Conservation (phyloP, 2,329 filamentous ascomycete species). For the Phyllosticta capitalensis region DNA sequence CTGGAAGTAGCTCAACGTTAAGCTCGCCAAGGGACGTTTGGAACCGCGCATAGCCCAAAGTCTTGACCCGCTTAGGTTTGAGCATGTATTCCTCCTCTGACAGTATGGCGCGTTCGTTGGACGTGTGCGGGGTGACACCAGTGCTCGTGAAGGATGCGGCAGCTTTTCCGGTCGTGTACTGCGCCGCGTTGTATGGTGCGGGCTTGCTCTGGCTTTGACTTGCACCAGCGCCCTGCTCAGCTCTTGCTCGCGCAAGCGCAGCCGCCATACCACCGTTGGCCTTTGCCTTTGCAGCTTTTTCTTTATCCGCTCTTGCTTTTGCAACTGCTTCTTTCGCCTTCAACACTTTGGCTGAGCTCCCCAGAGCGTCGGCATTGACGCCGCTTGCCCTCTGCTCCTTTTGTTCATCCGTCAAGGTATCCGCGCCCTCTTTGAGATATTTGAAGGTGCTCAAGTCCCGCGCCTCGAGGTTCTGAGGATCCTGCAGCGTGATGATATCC, state of each 20-base stretch:
- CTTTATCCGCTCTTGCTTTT: conserved; percentile 67
- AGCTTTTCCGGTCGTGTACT: conserved; percentile 81
- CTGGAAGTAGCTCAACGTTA: conserved; percentile 81
- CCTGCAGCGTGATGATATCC: conserved; percentile 93
- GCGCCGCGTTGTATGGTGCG: conserved; percentile 71
- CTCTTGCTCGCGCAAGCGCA: conserved; percentile 15
- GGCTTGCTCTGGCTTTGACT: conserved; percentile 21
- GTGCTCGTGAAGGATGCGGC: conserved; percentile 95
- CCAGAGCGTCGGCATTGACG: conserved; percentile 73
- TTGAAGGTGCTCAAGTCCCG: conserved; percentile 83
- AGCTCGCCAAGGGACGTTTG: conserved; percentile 77
- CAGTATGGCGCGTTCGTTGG: conserved; percentile 72
- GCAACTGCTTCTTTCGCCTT: conserved; percentile 92
- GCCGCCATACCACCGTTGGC: conserved; percentile 17
- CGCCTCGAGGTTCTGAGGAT: conserved; percentile 79
- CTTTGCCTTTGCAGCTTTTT: conserved; percentile 23
- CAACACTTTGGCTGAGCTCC: conserved; percentile 71
- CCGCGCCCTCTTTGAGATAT: conserved; percentile 71
- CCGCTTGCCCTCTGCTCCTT: conserved; percentile 55
- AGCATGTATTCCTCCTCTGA: conserved; percentile 97
- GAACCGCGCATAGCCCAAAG: conserved; percentile 84
- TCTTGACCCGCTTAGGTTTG: conserved; percentile 77
- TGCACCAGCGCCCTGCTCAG: conserved; percentile 16
- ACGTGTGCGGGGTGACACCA: conserved; percentile 84
- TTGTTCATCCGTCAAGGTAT: conserved; percentile 58